Conservation (phyloP, 2,329 filamentous ascomycete species). For the Diaporthe capsici region DNA sequence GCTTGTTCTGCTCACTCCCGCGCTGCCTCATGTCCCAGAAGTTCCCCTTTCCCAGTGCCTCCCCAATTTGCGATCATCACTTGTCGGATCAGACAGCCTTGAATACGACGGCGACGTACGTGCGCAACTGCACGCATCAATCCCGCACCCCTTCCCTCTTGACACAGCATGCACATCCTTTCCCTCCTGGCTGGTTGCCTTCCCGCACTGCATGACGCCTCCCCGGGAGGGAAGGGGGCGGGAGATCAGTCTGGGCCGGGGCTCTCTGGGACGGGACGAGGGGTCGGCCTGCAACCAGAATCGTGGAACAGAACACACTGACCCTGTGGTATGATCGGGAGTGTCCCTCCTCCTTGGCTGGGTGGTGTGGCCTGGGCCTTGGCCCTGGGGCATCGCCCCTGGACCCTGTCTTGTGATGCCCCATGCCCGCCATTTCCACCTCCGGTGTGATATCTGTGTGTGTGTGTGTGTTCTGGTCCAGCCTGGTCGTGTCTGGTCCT, state of each 20-base stretch:
- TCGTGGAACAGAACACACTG: constrained; percentile 35
- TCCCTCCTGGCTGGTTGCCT: constrained; percentile 21
- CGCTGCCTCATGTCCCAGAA: background rate
- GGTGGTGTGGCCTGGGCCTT: background rate
- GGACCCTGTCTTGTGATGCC: constrained; percentile 27
- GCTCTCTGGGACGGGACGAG: constrained; percentile 19
- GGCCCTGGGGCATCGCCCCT: constrained; percentile 1
- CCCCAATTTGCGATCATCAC: constrained; percentile 1
- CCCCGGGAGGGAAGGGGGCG: constrained; percentile 5
- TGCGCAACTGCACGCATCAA: constrained; percentile 15
- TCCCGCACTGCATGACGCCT: constrained; percentile 34
- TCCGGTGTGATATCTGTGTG: constrained; percentile 17
- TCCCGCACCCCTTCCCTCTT: constrained; percentile 2
- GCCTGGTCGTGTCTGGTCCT: constrained; percentile 18
- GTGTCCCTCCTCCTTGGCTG: background rate
- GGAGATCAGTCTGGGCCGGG: constrained; percentile 24
- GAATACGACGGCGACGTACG: constrained; percentile 29
- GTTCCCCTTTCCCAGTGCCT: background rate
- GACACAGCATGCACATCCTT: constrained; percentile 22
- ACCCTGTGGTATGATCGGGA: constrained; percentile 26
- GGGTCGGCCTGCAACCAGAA: constrained; percentile 33
- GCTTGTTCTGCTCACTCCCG: background rate
- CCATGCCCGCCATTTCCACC: background rate
- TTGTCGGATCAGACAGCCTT: constrained; percentile 35
- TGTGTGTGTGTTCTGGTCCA: constrained; percentile 1